Evolutionary conservation across 78 protist species (phyloP).

Genomic region (Chrysochromulina parva): DNA sequence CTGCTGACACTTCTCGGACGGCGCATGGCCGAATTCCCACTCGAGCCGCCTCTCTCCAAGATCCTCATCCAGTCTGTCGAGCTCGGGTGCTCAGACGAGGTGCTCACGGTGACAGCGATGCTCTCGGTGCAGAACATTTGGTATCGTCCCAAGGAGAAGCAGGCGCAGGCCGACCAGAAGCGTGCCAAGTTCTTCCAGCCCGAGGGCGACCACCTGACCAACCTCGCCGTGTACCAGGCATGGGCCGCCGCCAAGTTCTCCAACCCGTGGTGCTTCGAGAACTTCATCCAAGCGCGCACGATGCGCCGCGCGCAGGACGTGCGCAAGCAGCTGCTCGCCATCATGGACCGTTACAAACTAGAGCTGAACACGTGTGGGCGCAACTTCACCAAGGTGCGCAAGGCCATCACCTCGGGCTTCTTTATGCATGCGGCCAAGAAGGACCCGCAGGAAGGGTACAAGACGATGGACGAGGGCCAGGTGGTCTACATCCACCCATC

Average conservation of each 20-base stretch:
- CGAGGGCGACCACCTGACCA: conserved; percentile 98
- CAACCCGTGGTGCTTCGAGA: conserved; percentile 88
- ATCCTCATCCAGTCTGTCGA: conserved; percentile 85
- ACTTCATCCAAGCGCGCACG: conserved; percentile 92
- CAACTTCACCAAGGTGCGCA: conserved; percentile 75
- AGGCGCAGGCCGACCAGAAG: conserved; percentile 92
- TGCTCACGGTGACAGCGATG: conserved; percentile 94
- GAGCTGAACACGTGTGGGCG: conserved; percentile 81
- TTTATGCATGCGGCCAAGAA: conserved; percentile 95
- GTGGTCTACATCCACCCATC: conserved; percentile 95
- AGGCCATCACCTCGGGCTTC: conserved; percentile 91
- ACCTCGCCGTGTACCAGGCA: conserved; percentile 88
- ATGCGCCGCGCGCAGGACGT: conserved; percentile 95
- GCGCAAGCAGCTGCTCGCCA: conserved; percentile 90
- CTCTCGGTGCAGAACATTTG: conserved; percentile 88
- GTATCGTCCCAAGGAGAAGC: conserved; percentile 97
- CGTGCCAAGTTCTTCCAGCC: conserved; percentile 89
- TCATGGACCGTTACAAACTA: conserved; percentile 89
- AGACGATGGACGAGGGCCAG: conserved; percentile 85
- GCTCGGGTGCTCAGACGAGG: conserved; percentile 95
- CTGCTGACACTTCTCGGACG: conserved; percentile 95
- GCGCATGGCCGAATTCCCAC: conserved; percentile 98
- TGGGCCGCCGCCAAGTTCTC: conserved; percentile 89
- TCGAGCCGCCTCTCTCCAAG: conserved; percentile 95
- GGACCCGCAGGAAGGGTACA: conserved; percentile 96